Base-by-base conservation (phyloP, 805 yeast species). In the Blastobotrys peoriensis region DNA sequence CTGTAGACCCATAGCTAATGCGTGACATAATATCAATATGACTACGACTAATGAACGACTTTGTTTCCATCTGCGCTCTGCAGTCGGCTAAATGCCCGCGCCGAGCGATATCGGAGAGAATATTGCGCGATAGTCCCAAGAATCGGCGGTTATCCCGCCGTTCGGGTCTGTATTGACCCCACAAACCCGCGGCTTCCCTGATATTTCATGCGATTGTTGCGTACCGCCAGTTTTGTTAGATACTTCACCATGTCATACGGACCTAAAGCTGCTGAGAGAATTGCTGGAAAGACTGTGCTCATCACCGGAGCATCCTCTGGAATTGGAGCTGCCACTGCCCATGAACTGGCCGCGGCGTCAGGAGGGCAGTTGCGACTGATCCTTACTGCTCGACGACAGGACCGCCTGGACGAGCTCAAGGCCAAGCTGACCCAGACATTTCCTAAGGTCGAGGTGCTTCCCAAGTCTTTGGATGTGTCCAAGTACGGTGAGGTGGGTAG, bases 291-390 rank as follows among this genome's bases (percentile, higher is more conserved):
- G 61, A 78, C 81, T 16, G 74, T 86, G 25, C 74, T 91, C 35
- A 83, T 91, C 57, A 86, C 98, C n/a, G 98, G 98, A 50, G 98
- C 98, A 5, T 86, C 96, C 20, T 80, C 96, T 13, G 98, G 98
- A 45, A 91, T 91, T 57, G 98, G 98, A 9, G 79, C 78, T 53
- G 93, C 95, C 43, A 88, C 96, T 8, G 98, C 97, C 13, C 65
- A 73, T 38, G 95, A 89, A 61, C 79, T 86, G 53, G 93, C 96
- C 36, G 79, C 70, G 18, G 86, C 87, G 13, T 71, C 91, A 18
- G 69, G 76, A 39, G 95, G 95, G 25, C 62, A 81, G 9, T 61
- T 83, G 54, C 81, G 83, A 57, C 72, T 87, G 55, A 71, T 87
- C 50, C 70, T 87, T 19, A 74, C 88, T 3, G 95, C 96, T 3